Evolutionary conservation across 2,329 filamentous ascomycete species (phyloP).

Genomic region (Botrytis sinoallii): DNA sequence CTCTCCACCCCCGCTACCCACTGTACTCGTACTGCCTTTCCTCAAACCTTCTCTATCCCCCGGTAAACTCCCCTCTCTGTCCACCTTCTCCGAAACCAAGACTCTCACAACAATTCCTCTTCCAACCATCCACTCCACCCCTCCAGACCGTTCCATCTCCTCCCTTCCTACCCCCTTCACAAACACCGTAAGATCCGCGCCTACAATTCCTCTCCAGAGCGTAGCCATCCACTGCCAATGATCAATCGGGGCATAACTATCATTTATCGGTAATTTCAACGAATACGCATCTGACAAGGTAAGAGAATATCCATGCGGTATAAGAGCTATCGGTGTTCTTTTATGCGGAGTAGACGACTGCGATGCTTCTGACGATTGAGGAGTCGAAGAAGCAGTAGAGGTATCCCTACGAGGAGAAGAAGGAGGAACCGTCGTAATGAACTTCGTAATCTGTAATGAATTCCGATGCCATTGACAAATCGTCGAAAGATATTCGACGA

Average conservation of each 20-base stretch:
- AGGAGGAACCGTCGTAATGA: constrained; percentile 44
- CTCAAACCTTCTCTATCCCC: constrained; percentile 76
- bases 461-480: constrained; percentile 74
- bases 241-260: constrained; percentile 76
- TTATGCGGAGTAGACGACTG: constrained; percentile 28
- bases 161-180: constrained; percentile 43
- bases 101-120: constrained; percentile 55
- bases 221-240: constrained; percentile 98
- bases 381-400: background rate
- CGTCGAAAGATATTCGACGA: constrained; percentile 61
- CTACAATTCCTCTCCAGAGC: constrained; percentile 82
- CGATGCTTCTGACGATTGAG: background rate
- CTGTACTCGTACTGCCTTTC: constrained; percentile 28
- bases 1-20: constrained; percentile 10
- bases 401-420: constrained; percentile 6
- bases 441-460: constrained; percentile 65
- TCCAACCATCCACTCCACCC: constrained; percentile 56
- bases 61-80: constrained; percentile 66
- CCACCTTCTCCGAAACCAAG: constrained; percentile 32
- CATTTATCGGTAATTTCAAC: constrained; percentile 67
- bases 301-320: constrained; percentile 77
- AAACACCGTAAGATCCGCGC: constrained; percentile 76
- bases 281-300: constrained; percentile 75
- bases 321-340: constrained; percentile 65
- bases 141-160: constrained; percentile 43